Conservation (phyloP, 1,139 yeast genomes). For the Taphrina deformans region DNA sequence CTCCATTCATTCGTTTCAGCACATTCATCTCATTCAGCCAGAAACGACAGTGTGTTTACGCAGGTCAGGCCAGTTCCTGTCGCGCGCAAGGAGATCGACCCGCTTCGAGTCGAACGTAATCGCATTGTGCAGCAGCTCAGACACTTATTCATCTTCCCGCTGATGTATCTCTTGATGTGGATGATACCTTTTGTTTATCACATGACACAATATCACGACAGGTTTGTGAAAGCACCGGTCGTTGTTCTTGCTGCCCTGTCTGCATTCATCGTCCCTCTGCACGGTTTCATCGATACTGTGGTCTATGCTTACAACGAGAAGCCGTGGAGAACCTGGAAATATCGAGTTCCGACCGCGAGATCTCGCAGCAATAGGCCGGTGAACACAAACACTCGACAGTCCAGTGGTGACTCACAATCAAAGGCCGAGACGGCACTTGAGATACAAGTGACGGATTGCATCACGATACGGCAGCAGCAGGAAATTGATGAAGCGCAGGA, state of each 20-base stretch:
- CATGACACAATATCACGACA: slow-evolving; percentile 27
- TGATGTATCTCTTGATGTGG: slow-evolving; percentile 32
- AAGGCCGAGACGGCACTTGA: background rate
- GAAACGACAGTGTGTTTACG: background rate
- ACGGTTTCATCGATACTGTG: slow-evolving; percentile 30
- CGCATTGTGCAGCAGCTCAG: slow-evolving; percentile 19
- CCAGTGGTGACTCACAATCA: background rate
- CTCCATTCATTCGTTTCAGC: background rate
- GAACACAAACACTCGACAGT: background rate
- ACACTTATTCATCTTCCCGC: slow-evolving; percentile 31
- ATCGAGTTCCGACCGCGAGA: background rate
- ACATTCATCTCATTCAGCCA: background rate
- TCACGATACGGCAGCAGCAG: background rate
- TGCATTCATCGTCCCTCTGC: slow-evolving; percentile 27
- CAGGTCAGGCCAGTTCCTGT: background rate
- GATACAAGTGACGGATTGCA: background rate
- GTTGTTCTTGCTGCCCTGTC: slow-evolving; percentile 11
- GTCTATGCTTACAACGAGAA: slow-evolving; percentile 31
- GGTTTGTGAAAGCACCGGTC: slow-evolving; percentile 10
- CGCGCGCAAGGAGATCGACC: background rate
- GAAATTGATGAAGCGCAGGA: background rate
- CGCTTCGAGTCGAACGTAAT: slow-evolving; percentile 9
- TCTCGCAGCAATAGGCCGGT: background rate
- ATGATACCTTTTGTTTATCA: slow-evolving; percentile 27
- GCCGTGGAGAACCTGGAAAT: slow-evolving; percentile 26